Evolutionary conservation across 208 protist species (phyloP), one percentile per base, ranked within the genome.

Genomic region (Trypanosoma conorhini): DNA sequence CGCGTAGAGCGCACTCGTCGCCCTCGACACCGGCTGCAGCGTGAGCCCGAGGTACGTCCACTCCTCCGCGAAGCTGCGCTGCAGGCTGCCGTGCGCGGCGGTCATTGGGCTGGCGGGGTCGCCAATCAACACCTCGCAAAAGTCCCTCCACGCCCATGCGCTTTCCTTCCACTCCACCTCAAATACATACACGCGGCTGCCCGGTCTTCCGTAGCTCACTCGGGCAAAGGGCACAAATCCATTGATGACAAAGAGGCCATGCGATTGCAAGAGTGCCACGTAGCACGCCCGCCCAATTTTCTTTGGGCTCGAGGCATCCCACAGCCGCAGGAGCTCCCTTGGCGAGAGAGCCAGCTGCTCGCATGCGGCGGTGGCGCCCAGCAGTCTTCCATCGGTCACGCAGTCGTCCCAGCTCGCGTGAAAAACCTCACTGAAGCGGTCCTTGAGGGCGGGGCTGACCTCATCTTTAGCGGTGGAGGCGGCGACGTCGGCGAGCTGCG

Each of bases 191-290:
- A 78, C 33, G 54, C 61, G 62, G 56, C 62, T 61, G 54, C 74
- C 69, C 58, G 77, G 71, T 55, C 28, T 48, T 48, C 56, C 72
- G 76, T 89, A 91, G 40, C 56, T 75, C 57, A 80, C 80, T 22
- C 78, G 60, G 38, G 89, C 17, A 57, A 83, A 75, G 30, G 84
- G 80, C 50, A 87, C 79, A 68, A 92, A 88, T 13, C 91, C 91
- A 67, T 96, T 96, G 48, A 94, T 62, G 15, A 96, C 79, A 71
- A 81, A 94, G 21, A 76, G 57, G 21, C 79, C 62, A 50, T 85
- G 72, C 19, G 35, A 44, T 0, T 62, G 55, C 21, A 94, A 61
- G 58, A 79, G 81, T 21, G 81, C 87, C 26, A 82, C 66, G 72
- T 83, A 78, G 63, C 77, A 88, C 19, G 74, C 44, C 21, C 57